Conservation (phyloP, 805 yeast species). For the Hanseniaspora lindneri region DNA sequence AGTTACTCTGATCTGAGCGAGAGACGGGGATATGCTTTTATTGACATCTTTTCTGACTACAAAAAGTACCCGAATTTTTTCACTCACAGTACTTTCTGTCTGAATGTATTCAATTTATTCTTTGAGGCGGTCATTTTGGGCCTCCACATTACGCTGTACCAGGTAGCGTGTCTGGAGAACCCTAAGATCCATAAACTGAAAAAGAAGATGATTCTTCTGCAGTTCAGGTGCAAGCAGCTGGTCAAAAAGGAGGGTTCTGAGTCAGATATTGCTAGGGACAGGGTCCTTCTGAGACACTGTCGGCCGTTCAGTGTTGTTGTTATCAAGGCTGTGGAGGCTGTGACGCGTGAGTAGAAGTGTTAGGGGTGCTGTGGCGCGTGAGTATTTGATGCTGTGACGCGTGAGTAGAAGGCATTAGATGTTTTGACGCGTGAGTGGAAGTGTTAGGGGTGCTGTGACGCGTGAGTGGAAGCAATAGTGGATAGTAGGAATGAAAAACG, state of each 20-base stretch:
- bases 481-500: too few relatives aligned
- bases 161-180: slow-evolving; percentile 24
- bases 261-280: background rate
- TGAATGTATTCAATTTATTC: slow-evolving; percentile 25
- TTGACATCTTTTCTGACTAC: slow-evolving; percentile 26
- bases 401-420: too few relatives aligned
- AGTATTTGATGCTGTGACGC: too few relatives aligned
- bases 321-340: slow-evolving; percentile 9
- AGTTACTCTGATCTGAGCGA: slow-evolving; percentile 30
- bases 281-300: slow-evolving; percentile 2
- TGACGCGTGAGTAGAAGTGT: background rate
- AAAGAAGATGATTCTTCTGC: slow-evolving; percentile 3
- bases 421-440: too few relatives aligned
- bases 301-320: slow-evolving; percentile 17
- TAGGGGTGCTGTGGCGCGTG: too few relatives aligned
- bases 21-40: slow-evolving; percentile 23
- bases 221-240: slow-evolving; percentile 4
- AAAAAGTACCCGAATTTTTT: slow-evolving; percentile 24
- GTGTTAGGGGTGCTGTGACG: too few relatives aligned
- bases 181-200: slow-evolving; percentile 17
- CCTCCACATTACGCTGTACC: slow-evolving; percentile 22
- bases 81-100: slow-evolving; percentile 26
- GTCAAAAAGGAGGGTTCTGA: background rate
- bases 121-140: slow-evolving; percentile 25
- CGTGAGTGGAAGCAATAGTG: too few relatives aligned